Conservation (phyloP, 225 moss, liverwort and hornwort species). For the Straminergon stramineum region DNA sequence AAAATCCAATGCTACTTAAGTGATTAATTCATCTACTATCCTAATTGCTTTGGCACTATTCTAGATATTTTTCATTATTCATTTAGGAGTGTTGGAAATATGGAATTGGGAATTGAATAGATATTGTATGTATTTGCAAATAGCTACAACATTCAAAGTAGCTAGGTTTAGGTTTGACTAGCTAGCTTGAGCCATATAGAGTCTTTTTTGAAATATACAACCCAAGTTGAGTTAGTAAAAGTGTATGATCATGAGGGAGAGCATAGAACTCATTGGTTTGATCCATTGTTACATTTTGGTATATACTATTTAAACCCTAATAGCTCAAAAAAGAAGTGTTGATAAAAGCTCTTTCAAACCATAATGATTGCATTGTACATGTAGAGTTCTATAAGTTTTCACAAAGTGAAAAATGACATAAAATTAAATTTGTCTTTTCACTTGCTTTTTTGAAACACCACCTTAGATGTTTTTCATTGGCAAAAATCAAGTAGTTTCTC, state of each 20-base stretch:
- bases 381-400: neutral
- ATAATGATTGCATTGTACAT: neutral
- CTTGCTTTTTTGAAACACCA: neutral
- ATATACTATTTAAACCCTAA: no score
- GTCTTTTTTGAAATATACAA: neutral
- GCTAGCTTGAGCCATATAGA: neutral
- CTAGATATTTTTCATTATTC: neutral
- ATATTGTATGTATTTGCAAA: neutral
- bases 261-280: neutral
- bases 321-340: neutral
- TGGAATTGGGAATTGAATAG: neutral
- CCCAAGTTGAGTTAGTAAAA: neutral
- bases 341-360: neutral
- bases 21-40: neutral
- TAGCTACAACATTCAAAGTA: neutral
- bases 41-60: neutral
- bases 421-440: neutral
- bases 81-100: neutral
- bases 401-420: neutral
- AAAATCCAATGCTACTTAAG: neutral
- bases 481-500: accelerated
- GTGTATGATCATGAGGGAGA: neutral
- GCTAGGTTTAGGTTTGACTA: neutral
- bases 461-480: neutral
- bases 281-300: neutral